Evolutionary conservation across 75 land plant genomes (phyloP).

Genomic region (Isoetes taiwanensis): DNA sequence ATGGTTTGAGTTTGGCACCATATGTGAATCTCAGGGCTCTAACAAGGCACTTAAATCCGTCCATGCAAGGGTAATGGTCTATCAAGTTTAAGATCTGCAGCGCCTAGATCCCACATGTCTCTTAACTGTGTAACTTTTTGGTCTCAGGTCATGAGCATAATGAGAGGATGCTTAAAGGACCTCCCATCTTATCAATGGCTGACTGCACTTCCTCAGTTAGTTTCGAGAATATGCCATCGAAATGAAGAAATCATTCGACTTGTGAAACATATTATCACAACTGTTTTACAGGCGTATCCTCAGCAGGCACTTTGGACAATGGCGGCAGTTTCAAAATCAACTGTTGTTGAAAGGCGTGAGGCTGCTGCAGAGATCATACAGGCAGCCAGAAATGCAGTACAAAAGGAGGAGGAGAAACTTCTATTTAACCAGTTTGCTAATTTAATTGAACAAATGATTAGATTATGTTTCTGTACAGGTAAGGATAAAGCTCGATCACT

Average conservation of each 20-base stretch:
- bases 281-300: conserved; percentile 76
- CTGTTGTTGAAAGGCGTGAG: conserved; percentile 74
- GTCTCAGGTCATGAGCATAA: conserved; percentile 65
- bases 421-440: conserved; percentile 65
- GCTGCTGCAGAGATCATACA: conserved; percentile 95
- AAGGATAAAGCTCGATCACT: conserved; percentile 60
- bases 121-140: neutral
- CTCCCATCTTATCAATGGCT: conserved; percentile 94
- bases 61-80: conserved; percentile 64
- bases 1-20: conserved; percentile 96
- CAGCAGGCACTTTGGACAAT: conserved; percentile 99
- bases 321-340: conserved; percentile 98
- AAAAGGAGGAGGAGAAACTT: conserved; percentile 30
- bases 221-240: conserved; percentile 92
- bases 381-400: conserved; percentile 55
- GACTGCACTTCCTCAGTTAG: conserved; percentile 78
- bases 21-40: conserved; percentile 37
- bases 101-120: too few species aligned
- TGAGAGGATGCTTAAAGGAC: conserved; percentile 94
- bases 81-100: too few species aligned
- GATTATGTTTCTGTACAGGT: conserved; percentile 61
- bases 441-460: conserved; percentile 75
- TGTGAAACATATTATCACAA: conserved; percentile 77
- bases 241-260: conserved; percentile 77
- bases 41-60: conserved; percentile 47